Evolutionary conservation across 208 protist species (phyloP).

Genomic region (Trypanosoma lewisi): DNA sequence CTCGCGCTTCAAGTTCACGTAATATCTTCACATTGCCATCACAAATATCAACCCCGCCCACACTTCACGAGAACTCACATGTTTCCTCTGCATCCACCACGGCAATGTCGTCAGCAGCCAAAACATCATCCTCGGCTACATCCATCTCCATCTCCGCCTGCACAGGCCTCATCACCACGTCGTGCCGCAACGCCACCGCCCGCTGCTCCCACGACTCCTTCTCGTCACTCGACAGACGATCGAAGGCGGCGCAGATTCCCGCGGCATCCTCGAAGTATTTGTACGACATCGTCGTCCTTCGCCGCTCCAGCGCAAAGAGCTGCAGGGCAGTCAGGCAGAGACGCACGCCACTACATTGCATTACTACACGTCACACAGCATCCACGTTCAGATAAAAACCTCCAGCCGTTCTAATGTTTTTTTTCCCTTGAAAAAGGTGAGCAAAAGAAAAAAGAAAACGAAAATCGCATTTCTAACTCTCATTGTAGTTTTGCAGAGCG

Average conservation of each 20-base stretch:
- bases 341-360: slow-evolving; percentile 15
- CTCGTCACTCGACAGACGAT: slow-evolving; percentile 27
- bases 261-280: slow-evolving; percentile 26
- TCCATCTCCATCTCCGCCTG: no score
- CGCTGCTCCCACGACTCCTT: slow-evolving; percentile 22
- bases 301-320: slow-evolving; percentile 44
- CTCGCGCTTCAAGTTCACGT: no score
- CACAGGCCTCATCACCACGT: slow-evolving; percentile 4
- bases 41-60: no score
- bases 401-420: no score
- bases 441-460: not conserved
- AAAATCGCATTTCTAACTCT: no score
- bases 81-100: no score
- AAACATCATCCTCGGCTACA: slow-evolving; percentile 20
- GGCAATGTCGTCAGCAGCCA: not conserved
- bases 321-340: slow-evolving; percentile 26
- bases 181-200: slow-evolving; percentile 18
- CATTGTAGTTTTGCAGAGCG: no score
- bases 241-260: slow-evolving; percentile 23
- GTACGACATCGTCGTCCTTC: slow-evolving; percentile 32
- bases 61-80: no score
- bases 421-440: no score
- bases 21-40: no score
- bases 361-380: no score
- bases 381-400: no score